Percentiles rank a stretch among this genome's conserved stretches.
Evolutionary conservation across 2,329 filamentous ascomycete genomes (phyloP).

Genomic region (Fusarium xylarioides): DNA sequence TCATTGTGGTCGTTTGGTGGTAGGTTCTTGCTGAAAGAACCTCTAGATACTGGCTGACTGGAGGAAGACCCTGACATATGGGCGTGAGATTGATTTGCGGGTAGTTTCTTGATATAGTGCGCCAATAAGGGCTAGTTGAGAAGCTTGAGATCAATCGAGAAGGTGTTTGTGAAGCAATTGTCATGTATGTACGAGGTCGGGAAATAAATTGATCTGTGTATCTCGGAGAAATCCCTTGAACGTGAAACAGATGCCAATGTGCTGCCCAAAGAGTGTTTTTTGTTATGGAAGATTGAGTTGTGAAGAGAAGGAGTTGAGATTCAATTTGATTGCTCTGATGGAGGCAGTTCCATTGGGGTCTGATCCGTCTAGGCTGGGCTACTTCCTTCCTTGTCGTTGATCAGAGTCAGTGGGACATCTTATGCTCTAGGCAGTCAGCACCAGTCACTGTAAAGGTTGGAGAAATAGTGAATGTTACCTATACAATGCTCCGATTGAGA

Average conservation of each 20-base stretch:
- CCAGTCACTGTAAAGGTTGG: not conserved
- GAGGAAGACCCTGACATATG: not conserved
- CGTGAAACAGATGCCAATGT: not conserved
- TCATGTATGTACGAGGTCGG: slow-evolving; percentile 23
- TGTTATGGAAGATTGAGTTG: not conserved
- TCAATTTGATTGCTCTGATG: not conserved
- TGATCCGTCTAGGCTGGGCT: not conserved
- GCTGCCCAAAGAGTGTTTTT: not conserved
- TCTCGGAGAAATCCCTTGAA: not conserved
- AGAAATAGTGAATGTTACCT: not conserved
- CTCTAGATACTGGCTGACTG: not conserved
- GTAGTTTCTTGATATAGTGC: not conserved
- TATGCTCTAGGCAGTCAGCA: not conserved
- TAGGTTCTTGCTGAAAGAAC: too few species aligned
- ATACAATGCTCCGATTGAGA: too few species aligned
- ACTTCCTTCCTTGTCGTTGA: not conserved
- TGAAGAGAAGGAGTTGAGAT: not conserved
- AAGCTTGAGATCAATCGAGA: not conserved
- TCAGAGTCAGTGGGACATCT: not conserved
- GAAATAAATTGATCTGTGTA: slow-evolving; percentile 19
- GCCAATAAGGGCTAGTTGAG: not conserved
- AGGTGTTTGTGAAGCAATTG: not conserved
- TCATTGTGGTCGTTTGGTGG: slow-evolving; percentile 39
- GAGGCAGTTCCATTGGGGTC: not conserved
- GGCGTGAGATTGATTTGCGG: not conserved